Evolutionary conservation across 2,329 filamentous ascomycete species (phyloP).

Genomic region (Tolypocladium nubicola): DNA sequence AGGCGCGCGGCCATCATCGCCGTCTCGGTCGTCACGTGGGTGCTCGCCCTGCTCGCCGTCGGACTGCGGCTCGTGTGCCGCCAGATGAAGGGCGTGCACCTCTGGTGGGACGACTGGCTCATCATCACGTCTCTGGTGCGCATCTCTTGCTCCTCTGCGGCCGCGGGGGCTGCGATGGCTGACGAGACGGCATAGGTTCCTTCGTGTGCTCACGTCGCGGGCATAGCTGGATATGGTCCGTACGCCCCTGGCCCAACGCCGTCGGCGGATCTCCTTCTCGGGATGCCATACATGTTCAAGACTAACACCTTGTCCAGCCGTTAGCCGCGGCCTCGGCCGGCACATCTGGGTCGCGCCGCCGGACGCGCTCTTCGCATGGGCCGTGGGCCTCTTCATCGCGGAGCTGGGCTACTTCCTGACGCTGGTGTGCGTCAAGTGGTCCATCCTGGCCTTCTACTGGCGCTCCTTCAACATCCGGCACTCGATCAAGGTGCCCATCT

Average conservation of each 20-base stretch:
- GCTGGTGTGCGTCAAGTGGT: slow-evolving; percentile 10
- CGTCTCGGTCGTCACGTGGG: slow-evolving; percentile 7
- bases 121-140: slow-evolving; percentile 12
- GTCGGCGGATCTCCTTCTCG: not conserved
- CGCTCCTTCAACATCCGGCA: slow-evolving; percentile 10
- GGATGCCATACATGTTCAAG: not conserved
- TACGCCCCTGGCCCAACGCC: not conserved
- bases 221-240: slow-evolving; percentile 8
- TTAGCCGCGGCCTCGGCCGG: slow-evolving; percentile 10
- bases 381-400: slow-evolving; percentile 11
- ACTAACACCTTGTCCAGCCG: slow-evolving; percentile 3
- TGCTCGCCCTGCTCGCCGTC: slow-evolving; percentile 7
- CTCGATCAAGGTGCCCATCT: slow-evolving; percentile 11
- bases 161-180: not conserved
- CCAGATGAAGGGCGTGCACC: slow-evolving; percentile 5
- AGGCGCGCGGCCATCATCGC: slow-evolving; percentile 8
- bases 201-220: slow-evolving; percentile 7
- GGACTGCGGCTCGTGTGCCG: slow-evolving; percentile 9
- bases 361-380: slow-evolving; percentile 9
- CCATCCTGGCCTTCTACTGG: slow-evolving; percentile 15
- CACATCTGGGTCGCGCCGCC: slow-evolving; percentile 13
- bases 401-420: slow-evolving; percentile 11
- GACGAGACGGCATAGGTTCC: not conserved
- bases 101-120: slow-evolving; percentile 16
- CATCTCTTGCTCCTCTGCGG: not conserved